Base-by-base conservation (phyloP, 1,284 basidiomycete genomes). In the Austroboletus novae-zelandiae region DNA sequence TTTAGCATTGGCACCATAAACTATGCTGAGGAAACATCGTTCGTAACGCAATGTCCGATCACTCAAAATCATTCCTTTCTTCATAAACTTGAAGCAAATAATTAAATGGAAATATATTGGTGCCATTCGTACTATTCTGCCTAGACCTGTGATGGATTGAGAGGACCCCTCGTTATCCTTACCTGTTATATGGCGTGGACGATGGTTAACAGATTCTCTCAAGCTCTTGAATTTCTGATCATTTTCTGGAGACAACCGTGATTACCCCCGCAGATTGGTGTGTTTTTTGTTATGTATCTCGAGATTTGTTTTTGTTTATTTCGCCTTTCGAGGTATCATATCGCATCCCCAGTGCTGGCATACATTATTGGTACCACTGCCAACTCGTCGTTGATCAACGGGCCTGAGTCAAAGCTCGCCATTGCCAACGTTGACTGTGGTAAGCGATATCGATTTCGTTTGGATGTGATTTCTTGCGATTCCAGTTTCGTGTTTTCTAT, bases 11-110 rank as follows among this genome's bases (percentile, higher is more conserved):
- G 69, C 71, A 71, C 32, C 7, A 62, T 61, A 30, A 59, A 63
- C 32, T 54, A 60, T 47, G 55, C 41, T 10, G 67, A 70, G 14
- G 63, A 61, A 2, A 37, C 47, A 39, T 45, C 62, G 0, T 64
- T 69, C 35, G 62, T 76, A n/a, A 71, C 74, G 29, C 75, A 76
- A 57, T 80, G 78, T 40, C 76, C 78, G 0, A 75, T 77, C 42
- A 53, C 65, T 11, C 60, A 72, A 11, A 71, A 69, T 7, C 34
- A 54, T n/a, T 64, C 65, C 10, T 77, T 74, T 58, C 67, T 69
- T 10, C 70, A 78, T 59, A 56, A 53, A 40, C 74, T 72, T 39
- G 55, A 53, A 1, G 58, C 61, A 1, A 30, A 20, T 30, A 61
- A 61, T 37, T 71, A 68, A 51, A 59, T 64, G n/a, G 71, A 75